phyloP scores from a whole-genome alignment of 1,139 yeast species.

The Protomyces lactucae-debilis region DNA sequence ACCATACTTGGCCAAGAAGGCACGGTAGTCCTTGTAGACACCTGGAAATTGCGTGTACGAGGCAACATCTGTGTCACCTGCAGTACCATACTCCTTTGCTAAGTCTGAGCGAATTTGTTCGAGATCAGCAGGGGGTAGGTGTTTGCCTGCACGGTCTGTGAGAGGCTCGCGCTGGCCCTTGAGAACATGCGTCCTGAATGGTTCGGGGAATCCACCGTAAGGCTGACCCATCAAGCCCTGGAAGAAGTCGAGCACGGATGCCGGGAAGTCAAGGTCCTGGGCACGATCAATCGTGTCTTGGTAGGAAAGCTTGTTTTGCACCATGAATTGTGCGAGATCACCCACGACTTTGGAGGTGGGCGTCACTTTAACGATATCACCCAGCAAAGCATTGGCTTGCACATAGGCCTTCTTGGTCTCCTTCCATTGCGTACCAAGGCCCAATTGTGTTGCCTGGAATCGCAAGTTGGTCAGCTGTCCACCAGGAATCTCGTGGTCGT shows the following conservation, averaged over 20 bases:
- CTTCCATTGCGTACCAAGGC: constrained; percentile 91
- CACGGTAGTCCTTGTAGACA: constrained; percentile 83
- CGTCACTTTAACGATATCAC: constrained; percentile 96
- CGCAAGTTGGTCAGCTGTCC: constrained; percentile 95
- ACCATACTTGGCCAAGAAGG: constrained; percentile 71
- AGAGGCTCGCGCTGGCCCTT: constrained; percentile 87
- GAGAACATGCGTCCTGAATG: constrained; percentile 83
- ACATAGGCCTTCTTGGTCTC: constrained; percentile 92
- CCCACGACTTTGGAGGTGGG: constrained; percentile 99
- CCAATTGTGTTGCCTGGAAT: constrained; percentile 99
- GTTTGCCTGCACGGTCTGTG: constrained; percentile 84
- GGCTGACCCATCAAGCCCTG: constrained; percentile 99
- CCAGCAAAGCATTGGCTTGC: constrained; percentile 81
- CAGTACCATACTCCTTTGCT: constrained; percentile 48
- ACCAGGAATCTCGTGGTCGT: constrained; percentile 98
- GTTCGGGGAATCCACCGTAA: constrained; percentile 99
- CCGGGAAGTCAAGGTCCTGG: constrained; percentile 91
- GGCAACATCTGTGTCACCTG: constrained; percentile 85
- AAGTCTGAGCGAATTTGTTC: constrained; percentile 66
- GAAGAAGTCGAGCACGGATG: constrained; percentile 93
- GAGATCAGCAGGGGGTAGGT: constrained; percentile 76
- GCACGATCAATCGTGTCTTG: constrained; percentile 88
- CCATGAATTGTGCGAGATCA: constrained; percentile 98
- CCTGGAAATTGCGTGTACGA: constrained; percentile 96
- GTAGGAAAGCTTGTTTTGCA: constrained; percentile 76